Conservation (phyloP, 176 grass and related monocot genomes). For the Avena sativa region DNA sequence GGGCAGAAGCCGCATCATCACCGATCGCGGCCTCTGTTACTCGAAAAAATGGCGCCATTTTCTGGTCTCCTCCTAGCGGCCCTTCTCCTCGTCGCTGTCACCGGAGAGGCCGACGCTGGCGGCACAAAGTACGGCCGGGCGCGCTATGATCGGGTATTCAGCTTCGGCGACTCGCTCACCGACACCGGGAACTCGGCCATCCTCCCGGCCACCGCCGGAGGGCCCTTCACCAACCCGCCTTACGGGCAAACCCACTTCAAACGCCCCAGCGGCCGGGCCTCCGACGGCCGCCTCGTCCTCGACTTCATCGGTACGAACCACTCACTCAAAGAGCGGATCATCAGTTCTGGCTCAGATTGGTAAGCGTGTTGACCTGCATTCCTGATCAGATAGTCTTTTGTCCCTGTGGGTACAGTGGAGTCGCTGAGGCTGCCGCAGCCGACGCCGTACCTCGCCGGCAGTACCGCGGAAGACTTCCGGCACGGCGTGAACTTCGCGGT, state of each 20-base stretch:
- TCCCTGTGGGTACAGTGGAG: slow-evolving; percentile 23
- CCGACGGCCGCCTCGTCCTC: slow-evolving; percentile 38
- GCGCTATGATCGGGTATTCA: background rate
- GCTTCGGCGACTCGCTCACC: slow-evolving; percentile 37
- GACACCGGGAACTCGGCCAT: slow-evolving; percentile 28
- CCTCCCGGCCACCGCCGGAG: background rate
- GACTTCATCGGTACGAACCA: slow-evolving; percentile 48
- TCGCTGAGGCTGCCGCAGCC: slow-evolving; percentile 40
- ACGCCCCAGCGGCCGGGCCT: slow-evolving; percentile 30
- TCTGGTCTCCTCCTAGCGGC: background rate
- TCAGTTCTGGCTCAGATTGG: background rate
- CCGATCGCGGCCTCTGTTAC: background rate
- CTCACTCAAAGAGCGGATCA: background rate
- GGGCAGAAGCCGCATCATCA: background rate
- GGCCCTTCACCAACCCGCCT: background rate
- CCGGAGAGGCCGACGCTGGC: background rate
- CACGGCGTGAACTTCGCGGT: slow-evolving; percentile 65
- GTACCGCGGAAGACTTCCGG: slow-evolving; percentile 41
- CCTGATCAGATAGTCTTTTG: background rate
- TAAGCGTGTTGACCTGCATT: background rate
- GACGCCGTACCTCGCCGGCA: slow-evolving; percentile 56
- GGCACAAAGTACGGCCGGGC: background rate
- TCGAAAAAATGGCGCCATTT: background rate
- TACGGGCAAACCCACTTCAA: slow-evolving; percentile 36
- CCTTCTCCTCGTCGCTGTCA: slow-evolving; percentile 2